Conservation (phyloP, 257 asterid genomes). For the Perilla frutescens region DNA sequence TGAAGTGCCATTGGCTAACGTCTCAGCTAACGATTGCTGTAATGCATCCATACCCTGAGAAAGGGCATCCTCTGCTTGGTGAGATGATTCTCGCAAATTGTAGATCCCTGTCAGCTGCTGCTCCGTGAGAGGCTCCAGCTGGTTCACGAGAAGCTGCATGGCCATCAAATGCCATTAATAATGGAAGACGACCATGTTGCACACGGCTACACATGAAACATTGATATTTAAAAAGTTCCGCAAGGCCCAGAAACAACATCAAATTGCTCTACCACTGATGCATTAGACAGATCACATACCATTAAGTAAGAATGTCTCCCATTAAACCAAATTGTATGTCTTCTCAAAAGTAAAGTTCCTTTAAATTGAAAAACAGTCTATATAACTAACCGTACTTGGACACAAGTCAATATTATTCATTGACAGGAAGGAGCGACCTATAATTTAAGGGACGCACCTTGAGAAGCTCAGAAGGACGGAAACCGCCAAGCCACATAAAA, state of each 20-base stretch:
- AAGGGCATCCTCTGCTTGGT: slow-evolving; percentile 97
- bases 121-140: slow-evolving; percentile 92
- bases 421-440: not conserved
- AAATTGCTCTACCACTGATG: too few species aligned
- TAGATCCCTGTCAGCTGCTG: slow-evolving; percentile 70
- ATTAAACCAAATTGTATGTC: too few species aligned
- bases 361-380: too few species aligned
- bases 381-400: too few species aligned
- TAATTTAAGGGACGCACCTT: slow-evolving; percentile 54
- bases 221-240: not conserved
- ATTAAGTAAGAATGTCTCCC: too few species aligned
- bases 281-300: too few species aligned
- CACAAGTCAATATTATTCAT: not conserved
- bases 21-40: slow-evolving; percentile 89
- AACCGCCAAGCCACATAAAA: slow-evolving; percentile 98
- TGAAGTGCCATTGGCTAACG: slow-evolving; percentile 72
- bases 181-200: not conserved
- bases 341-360: too few species aligned
- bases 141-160: slow-evolving; percentile 76
- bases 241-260: too few species aligned
- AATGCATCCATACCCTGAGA: slow-evolving; percentile 94
- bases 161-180: slow-evolving; percentile 28
- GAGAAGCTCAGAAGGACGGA: slow-evolving; percentile 94
- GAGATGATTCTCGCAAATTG: slow-evolving; percentile 80
- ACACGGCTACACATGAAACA: not conserved